Evolutionary conservation across 148 eudicot genomes (phyloP).

Genomic region (Persicaria maculosa): DNA sequence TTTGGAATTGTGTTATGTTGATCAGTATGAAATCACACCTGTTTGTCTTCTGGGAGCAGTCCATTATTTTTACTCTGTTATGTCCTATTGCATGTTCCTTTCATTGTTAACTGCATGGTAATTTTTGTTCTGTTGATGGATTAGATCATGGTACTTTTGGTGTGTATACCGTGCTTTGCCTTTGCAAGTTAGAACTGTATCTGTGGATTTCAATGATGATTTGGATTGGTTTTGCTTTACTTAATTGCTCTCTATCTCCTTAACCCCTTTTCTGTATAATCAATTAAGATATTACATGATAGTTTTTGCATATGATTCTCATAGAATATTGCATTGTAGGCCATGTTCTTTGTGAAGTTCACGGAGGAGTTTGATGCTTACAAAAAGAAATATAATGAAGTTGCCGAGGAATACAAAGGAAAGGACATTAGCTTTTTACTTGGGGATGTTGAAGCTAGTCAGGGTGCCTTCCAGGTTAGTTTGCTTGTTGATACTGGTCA

Average conservation of each 20-base stretch:
- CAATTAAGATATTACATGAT: neutral
- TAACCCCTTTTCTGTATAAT: neutral
- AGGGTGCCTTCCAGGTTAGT: conserved; percentile 85
- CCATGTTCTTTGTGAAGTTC: conserved; percentile 80
- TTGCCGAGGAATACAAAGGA: conserved; percentile 68
- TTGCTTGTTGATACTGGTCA: neutral
- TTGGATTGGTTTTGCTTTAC: neutral
- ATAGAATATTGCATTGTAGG: conserved; percentile 29
- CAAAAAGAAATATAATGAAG: conserved; percentile 59
- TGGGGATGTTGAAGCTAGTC: conserved; percentile 76
- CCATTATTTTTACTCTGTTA: no score
- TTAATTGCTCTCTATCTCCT: neutral
- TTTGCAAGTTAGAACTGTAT: neutral
- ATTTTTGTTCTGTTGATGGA: no score
- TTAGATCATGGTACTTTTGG: no score
- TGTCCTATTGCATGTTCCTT: neutral
- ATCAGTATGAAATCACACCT: neutral
- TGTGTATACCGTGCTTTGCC: no score
- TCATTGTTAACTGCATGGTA: neutral
- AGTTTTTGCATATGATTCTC: neutral
- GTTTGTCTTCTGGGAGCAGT: no score
- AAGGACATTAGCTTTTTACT: conserved; percentile 68
- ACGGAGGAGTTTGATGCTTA: conserved; percentile 54
- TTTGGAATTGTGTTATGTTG: neutral
- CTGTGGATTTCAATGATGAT: neutral